These are phyloP conservation scores for Yamadazyma membranifaciens DNA, from an alignment of 1,139 yeast genomes.

Conservation along the genomic window DNA sequence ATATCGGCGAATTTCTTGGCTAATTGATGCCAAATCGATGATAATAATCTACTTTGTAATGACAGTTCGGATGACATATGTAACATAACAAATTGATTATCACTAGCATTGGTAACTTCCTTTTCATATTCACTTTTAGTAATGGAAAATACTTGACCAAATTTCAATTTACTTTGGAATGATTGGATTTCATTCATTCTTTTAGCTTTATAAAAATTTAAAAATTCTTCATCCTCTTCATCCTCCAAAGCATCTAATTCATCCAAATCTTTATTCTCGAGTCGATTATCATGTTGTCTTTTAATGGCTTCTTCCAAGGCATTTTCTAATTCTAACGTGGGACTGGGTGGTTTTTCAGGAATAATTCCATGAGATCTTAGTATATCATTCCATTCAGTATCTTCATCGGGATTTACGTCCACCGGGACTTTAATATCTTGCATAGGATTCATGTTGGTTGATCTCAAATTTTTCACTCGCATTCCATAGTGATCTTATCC, in stretches of 20 bases:
- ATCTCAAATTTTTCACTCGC: slow-evolving; percentile 9
- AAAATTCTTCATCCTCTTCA: slow-evolving; percentile 72
- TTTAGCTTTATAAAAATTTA: slow-evolving; percentile 70
- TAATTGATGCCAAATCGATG: slow-evolving; percentile 48
- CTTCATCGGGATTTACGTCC: slow-evolving; percentile 92
- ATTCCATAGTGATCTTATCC: too few species aligned
- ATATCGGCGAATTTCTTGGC: slow-evolving; percentile 71
- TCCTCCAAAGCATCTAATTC: slow-evolving; percentile 83
- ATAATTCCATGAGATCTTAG: slow-evolving; percentile 85
- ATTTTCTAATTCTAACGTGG: slow-evolving; percentile 81
- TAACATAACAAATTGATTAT: slow-evolving; percentile 59
- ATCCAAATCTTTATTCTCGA: slow-evolving; percentile 72
- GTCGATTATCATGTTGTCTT: slow-evolving; percentile 69
- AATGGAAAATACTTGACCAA: slow-evolving; percentile 74
- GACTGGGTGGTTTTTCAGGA: slow-evolving; percentile 89
- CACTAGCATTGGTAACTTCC: slow-evolving; percentile 83
- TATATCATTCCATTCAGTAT: slow-evolving; percentile 98
- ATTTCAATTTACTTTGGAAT: slow-evolving; percentile 60
- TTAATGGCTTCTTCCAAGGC: slow-evolving; percentile 81
- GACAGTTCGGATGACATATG: slow-evolving; percentile 73
- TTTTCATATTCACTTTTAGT: slow-evolving; percentile 83
- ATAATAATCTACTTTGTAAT: slow-evolving; percentile 70
- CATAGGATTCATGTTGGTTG: slow-evolving; percentile 20
- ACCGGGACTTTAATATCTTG: slow-evolving; percentile 54
- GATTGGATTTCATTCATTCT: slow-evolving; percentile 71